Evolutionary conservation across 2,329 filamentous ascomycete species (phyloP).

Genomic region (Catunica adiposa): DNA sequence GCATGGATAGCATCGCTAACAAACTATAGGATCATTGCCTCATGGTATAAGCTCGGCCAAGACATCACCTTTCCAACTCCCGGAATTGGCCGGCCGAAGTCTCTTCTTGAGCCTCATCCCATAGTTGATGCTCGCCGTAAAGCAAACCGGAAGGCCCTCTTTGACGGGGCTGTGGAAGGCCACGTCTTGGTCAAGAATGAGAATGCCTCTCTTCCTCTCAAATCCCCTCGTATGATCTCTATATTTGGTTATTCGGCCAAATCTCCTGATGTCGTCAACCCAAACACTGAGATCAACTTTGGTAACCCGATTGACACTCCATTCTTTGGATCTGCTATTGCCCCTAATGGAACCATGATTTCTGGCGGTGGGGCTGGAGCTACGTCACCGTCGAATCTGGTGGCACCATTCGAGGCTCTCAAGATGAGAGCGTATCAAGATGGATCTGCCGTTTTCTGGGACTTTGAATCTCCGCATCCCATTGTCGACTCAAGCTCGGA

Average conservation of each 20-base stretch:
- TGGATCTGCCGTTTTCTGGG: conserved; percentile 41
- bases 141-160: conserved; percentile 24
- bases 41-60: conserved; percentile 41
- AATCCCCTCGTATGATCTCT: conserved; percentile 33
- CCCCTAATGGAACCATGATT: conserved; percentile 16
- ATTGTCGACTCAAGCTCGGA: conserved; percentile 35
- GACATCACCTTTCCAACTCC: conserved; percentile 30
- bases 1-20: not conserved
- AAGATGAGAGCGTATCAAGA: conserved; percentile 35
- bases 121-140: conserved; percentile 31
- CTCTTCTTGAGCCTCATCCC: conserved; percentile 32
- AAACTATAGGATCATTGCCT: conserved; percentile 29
- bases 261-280: conserved; percentile 27
- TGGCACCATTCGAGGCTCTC: conserved; percentile 39
- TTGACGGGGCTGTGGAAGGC: conserved; percentile 44
- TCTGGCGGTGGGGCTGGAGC: conserved; percentile 33
- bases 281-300: conserved; percentile 22
- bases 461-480: conserved; percentile 34
- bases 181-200: conserved; percentile 49
- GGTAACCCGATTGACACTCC: conserved; percentile 19
- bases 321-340: conserved; percentile 26
- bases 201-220: conserved; percentile 37
- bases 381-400: conserved; percentile 30
- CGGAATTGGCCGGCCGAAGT: conserved; percentile 34
- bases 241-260: conserved; percentile 46